Percentiles rank a stretch among this genome's conserved stretches.
These are phyloP conservation scores for Penicillium nucicola DNA, from an alignment of 495 filamentous ascomycete genomes.

Conservation along the genomic window DNA sequence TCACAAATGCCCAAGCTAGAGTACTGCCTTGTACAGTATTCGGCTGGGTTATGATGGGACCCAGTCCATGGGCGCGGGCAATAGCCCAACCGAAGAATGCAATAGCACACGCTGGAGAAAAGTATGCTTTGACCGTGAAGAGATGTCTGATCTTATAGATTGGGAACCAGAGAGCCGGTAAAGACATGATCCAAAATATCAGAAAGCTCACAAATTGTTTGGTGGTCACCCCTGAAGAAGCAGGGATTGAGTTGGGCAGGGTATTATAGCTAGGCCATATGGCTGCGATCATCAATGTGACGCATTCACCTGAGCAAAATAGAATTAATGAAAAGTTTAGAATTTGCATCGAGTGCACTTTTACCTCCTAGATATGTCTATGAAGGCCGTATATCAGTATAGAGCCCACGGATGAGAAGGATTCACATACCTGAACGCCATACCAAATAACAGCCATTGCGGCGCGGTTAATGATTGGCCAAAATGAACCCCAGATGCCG, in stretches of 20 bases:
- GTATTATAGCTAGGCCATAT: conserved; percentile 67
- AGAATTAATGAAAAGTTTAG: neutral
- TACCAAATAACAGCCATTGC: conserved; percentile 75
- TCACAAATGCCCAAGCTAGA: conserved; percentile 76
- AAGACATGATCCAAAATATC: conserved; percentile 70
- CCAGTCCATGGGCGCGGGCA: conserved; percentile 73
- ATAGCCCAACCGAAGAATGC: conserved; percentile 87
- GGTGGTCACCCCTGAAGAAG: conserved; percentile 64
- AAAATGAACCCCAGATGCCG: conserved; percentile 82
- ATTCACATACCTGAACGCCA: conserved; percentile 58
- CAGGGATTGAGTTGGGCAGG: conserved; percentile 63
- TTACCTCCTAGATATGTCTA: conserved; percentile 66
- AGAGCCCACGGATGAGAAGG: neutral
- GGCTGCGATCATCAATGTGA: conserved; percentile 72
- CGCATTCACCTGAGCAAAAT: conserved; percentile 52
- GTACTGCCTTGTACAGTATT: conserved; percentile 59
- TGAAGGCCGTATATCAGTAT: neutral
- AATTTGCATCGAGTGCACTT: neutral
- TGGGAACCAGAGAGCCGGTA: conserved; percentile 73
- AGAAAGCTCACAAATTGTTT: conserved; percentile 73
- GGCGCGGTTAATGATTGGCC: conserved; percentile 84
- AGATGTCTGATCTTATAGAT: conserved; percentile 64
- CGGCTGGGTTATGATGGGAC: conserved; percentile 74
- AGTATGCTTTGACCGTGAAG: conserved; percentile 85
- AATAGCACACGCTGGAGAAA: conserved; percentile 76